These are phyloP conservation scores for Lolium perenne DNA, from an alignment of 176 grass and related monocot genomes.

Conservation along the genomic window DNA sequence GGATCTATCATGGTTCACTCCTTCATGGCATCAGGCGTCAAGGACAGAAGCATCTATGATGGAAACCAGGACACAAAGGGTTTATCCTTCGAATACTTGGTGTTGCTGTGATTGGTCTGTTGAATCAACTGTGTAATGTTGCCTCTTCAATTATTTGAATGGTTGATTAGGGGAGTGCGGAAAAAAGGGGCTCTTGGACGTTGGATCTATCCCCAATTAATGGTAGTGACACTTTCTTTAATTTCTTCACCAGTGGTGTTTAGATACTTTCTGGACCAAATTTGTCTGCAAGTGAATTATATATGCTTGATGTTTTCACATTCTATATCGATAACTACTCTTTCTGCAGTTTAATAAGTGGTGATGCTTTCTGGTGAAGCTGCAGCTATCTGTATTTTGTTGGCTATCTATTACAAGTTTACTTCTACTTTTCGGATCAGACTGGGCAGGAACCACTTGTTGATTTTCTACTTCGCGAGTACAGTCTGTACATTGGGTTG, in stretches of 20 bases:
- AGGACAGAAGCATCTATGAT: conserved; percentile 22
- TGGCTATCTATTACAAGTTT: background rate
- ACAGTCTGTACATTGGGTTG: background rate
- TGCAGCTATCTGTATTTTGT: conserved; percentile 4
- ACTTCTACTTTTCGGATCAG: background rate
- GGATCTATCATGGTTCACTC: conserved; percentile 18
- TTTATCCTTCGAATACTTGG: conserved; percentile 29
- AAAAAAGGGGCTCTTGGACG: background rate
- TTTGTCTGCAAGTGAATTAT: background rate
- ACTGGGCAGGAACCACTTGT: background rate
- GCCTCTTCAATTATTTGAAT: background rate
- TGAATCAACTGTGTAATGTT: background rate
- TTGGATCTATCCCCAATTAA: background rate
- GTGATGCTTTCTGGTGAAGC: background rate
- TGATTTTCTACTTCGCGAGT: conserved; percentile 9
- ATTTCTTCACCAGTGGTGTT: background rate
- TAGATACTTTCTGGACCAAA: conserved; percentile 1
- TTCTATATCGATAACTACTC: background rate
- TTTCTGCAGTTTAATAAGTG: background rate
- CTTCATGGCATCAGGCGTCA: conserved; percentile 19
- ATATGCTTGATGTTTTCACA: background rate
- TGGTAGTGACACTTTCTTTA: background rate
- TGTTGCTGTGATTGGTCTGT: background rate
- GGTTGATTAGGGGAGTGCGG: background rate
- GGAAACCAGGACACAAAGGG: background rate